These are phyloP conservation scores for Alternaria alternata DNA, from an alignment of 2,329 filamentous ascomycete genomes.

Conservation along the genomic window DNA sequence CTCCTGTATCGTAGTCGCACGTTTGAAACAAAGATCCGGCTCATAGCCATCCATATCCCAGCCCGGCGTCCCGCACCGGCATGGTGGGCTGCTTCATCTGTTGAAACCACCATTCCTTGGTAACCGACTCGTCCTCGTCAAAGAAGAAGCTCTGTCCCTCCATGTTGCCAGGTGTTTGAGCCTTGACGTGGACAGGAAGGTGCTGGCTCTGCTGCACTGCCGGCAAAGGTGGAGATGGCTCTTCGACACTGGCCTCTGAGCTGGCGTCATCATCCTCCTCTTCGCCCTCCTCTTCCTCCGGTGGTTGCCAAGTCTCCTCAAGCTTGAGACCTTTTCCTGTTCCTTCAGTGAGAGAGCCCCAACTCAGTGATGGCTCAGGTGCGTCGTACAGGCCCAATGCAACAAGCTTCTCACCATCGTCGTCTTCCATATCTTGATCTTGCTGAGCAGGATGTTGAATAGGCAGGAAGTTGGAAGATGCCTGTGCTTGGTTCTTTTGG, in stretches of 20 bases:
- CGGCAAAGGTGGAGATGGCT: slow-evolving; percentile 43
- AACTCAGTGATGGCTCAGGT: slow-evolving; percentile 68
- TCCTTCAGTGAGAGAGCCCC: slow-evolving; percentile 57
- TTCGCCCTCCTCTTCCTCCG: slow-evolving; percentile 55
- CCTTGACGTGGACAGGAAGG: slow-evolving; percentile 39
- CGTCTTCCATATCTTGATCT: slow-evolving; percentile 62
- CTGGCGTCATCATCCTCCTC: slow-evolving; percentile 53
- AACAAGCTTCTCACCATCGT: slow-evolving; percentile 75
- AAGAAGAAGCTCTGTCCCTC: slow-evolving; percentile 54
- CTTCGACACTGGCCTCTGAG: slow-evolving; percentile 55
- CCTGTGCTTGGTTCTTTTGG: slow-evolving; percentile 43
- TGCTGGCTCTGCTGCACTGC: slow-evolving; percentile 29
- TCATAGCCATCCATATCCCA: slow-evolving; percentile 52
- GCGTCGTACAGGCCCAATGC: slow-evolving; percentile 83
- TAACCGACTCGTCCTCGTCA: slow-evolving; percentile 48
- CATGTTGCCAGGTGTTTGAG: slow-evolving; percentile 43
- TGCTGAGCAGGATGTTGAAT: slow-evolving; percentile 58
- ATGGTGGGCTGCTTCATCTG: slow-evolving; percentile 47
- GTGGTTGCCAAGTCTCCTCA: slow-evolving; percentile 80
- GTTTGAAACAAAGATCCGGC: slow-evolving; percentile 18
- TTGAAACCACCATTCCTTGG: slow-evolving; percentile 54
- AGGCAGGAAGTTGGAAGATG: slow-evolving; percentile 59
- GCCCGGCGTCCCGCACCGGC: slow-evolving; percentile 49
- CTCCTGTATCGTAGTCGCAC: slow-evolving; percentile 12
- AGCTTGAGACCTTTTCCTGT: slow-evolving; percentile 79